Conservation (phyloP, 306 rosid genomes). For the Hippophae rhamnoides region DNA sequence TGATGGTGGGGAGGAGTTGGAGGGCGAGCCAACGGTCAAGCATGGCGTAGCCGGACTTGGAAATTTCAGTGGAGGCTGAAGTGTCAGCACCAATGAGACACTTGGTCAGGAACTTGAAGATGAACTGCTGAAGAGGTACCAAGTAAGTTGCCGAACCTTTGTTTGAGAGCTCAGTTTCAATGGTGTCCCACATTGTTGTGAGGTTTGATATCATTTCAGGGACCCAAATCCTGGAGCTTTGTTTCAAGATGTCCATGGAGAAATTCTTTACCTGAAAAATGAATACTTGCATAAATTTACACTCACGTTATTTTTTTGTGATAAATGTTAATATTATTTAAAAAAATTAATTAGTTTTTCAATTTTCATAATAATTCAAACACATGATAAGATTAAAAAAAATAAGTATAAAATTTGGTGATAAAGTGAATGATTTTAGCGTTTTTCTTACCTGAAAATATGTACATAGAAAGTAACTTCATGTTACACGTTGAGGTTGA, state of each 20-base stretch:
- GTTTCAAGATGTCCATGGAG: constrained; percentile 39
- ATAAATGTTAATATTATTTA: no score
- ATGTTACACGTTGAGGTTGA: no score
- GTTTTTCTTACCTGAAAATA: constrained; percentile 19
- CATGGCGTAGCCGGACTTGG: neutral
- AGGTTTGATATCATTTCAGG: constrained; percentile 38
- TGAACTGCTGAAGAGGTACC: constrained; percentile 37
- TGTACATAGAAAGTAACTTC: no score
- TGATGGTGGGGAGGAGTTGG: neutral
- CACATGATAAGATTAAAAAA: no score
- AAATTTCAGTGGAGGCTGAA: constrained; percentile 28
- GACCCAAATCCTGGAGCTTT: constrained; percentile 66
- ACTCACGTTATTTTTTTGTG: no score
- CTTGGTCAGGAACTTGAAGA: constrained; percentile 57
- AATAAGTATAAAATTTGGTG: no score
- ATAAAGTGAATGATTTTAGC: no score
- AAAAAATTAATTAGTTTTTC: no score
- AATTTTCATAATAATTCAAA: no score
- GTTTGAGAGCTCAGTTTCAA: constrained; percentile 43
- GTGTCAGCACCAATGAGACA: constrained; percentile 51
- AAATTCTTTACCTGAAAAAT: constrained; percentile 49
- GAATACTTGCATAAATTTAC: no score
- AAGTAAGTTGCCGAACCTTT: constrained; percentile 29
- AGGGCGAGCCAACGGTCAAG: neutral
- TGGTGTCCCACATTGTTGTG: constrained; percentile 39